A percentile compares a stretch with the other conserved stretches of the same genome.
These are phyloP conservation scores for Epicoccum nigrum DNA, from an alignment of 2,329 filamentous ascomycete species.

Conservation along the genomic window DNA sequence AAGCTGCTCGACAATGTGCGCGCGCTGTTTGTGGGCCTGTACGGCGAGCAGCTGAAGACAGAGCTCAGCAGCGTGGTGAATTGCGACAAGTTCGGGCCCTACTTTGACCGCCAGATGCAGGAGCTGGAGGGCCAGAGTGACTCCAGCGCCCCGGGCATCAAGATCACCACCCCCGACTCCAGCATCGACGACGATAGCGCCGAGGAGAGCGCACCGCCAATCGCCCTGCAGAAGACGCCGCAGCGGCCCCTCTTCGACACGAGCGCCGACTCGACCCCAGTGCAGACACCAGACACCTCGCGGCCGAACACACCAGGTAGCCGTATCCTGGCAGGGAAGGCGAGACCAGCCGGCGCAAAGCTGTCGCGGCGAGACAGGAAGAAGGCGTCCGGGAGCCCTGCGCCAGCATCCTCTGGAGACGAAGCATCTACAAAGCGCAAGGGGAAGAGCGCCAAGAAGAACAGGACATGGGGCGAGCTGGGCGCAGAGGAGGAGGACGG, in stretches of 20 bases:
- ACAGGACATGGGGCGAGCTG: conserved; percentile 90
- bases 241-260: conserved; percentile 48
- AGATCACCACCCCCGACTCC: conserved; percentile 56
- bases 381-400: conserved; percentile 61
- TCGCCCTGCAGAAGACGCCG: conserved; percentile 55
- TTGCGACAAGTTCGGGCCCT: conserved; percentile 80
- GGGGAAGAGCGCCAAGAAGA: conserved; percentile 75
- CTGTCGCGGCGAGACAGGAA: conserved; percentile 82
- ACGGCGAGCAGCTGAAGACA: conserved; percentile 84
- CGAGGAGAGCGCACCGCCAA: conserved; percentile 59
- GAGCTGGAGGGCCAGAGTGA: conserved; percentile 71
- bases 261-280: conserved; percentile 73
- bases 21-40: conserved; percentile 88
- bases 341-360: conserved; percentile 71
- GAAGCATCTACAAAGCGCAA: conserved; percentile 68
- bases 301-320: conserved; percentile 76
- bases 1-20: conserved; percentile 94
- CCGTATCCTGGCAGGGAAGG: conserved; percentile 75
- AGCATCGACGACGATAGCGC: conserved; percentile 56
- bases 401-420: conserved; percentile 80
- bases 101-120: conserved; percentile 90
- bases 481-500: conserved; percentile 86
- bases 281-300: conserved; percentile 75
- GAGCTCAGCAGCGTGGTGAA: conserved; percentile 78
- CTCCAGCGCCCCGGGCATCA: conserved; percentile 44